Evolutionary conservation across 192 early-diverging fungal genomes (phyloP).

Genomic region (Backusella mclennaniae): DNA sequence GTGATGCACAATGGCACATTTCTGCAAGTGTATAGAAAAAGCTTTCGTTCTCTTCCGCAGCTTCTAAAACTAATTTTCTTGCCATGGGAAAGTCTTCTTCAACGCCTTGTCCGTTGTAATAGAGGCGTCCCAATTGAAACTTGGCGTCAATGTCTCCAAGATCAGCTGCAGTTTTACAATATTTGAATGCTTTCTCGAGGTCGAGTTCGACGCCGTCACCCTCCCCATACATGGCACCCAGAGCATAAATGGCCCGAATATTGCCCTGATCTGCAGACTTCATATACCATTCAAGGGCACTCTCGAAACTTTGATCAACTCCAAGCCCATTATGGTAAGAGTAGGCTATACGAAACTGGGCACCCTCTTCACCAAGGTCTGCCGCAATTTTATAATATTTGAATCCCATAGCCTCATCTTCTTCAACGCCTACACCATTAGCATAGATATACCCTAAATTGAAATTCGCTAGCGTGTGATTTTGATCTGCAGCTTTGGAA

Average conservation of each 20-base stretch:
- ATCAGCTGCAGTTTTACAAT: no score
- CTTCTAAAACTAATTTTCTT: no score
- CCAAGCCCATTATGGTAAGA: background rate
- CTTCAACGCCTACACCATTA: background rate
- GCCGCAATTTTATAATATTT: background rate
- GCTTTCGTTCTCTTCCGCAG: no score
- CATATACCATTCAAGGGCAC: background rate
- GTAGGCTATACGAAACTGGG: background rate
- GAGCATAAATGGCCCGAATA: background rate
- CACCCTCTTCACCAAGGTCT: fast-evolving
- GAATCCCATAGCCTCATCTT: background rate
- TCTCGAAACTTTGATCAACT: background rate
- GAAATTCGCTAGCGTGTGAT: background rate
- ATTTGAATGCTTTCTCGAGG: no score
- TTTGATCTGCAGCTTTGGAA: background rate
- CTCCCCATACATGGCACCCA: no score
- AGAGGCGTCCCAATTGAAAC: no score
- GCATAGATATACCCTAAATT: background rate
- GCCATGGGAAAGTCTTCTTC: no score
- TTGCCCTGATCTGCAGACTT: background rate
- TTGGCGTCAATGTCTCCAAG: no score
- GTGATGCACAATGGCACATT: background rate
- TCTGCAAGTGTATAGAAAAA: background rate
- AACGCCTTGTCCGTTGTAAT: no score
- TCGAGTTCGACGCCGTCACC: no score